Evolutionary conservation across 495 filamentous ascomycete species (phyloP).

Genomic region (Xeromyces bisporus): DNA sequence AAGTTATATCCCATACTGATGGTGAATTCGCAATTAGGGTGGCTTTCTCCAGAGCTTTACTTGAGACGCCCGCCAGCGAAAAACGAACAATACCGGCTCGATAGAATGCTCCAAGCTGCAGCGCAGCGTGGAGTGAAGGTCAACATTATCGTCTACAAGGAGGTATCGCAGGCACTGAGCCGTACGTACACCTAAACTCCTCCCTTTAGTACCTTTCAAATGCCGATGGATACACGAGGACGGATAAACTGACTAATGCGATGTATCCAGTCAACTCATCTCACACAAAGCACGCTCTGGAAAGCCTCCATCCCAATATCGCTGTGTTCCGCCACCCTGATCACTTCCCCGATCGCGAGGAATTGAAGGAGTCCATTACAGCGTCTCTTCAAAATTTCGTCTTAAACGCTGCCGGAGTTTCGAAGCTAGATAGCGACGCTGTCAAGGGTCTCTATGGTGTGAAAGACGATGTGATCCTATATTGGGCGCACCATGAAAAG

Average conservation of each 20-base stretch:
- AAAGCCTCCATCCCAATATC: constrained; percentile 71
- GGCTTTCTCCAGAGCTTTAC: constrained; percentile 81
- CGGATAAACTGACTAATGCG: constrained; percentile 5
- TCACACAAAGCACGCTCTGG: constrained; percentile 74
- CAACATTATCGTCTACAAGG: constrained; percentile 92
- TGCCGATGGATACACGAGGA: constrained; percentile 18
- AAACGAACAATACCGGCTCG: constrained; percentile 73
- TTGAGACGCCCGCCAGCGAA: constrained; percentile 68
- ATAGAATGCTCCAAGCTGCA: constrained; percentile 74
- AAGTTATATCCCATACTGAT: too few species aligned
- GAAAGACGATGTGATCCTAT: constrained; percentile 65
- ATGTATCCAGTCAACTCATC: constrained; percentile 49
- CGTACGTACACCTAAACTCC: constrained; percentile 34
- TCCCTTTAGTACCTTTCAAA: constrained; percentile 24
- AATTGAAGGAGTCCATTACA: constrained; percentile 31
- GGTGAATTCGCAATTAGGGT: constrained; percentile 48
- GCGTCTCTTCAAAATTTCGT: constrained; percentile 35
- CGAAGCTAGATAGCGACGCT: constrained; percentile 46
- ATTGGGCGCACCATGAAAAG: constrained; percentile 96
- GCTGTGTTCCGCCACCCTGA: constrained; percentile 86
- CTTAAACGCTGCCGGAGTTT: constrained; percentile 31
- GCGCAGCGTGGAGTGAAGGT: constrained; percentile 77
- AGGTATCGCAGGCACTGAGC: constrained; percentile 68
- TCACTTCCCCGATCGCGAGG: constrained; percentile 58
- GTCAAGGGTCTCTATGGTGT: constrained; percentile 67